A percentile compares a stretch with the other conserved stretches of the same genome.
Conservation (phyloP, 345 rosid species). For the Salix viminalis region DNA sequence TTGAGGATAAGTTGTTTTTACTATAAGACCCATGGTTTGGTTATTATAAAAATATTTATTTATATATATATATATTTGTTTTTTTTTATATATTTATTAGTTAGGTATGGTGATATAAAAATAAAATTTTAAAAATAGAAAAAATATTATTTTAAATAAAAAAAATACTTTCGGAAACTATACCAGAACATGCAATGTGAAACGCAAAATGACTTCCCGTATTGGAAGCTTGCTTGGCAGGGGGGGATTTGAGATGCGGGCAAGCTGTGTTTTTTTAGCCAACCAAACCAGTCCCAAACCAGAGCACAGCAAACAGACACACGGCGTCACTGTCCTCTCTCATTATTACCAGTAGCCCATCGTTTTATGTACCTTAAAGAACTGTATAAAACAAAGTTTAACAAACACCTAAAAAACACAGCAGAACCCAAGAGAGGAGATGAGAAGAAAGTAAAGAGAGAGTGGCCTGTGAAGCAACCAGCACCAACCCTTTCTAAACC, state of each 20-base stretch:
- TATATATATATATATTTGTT: too few species aligned
- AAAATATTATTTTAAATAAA: too few species aligned
- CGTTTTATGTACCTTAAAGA: background rate
- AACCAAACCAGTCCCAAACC: background rate
- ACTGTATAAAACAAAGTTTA: background rate
- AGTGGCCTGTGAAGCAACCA: conserved; percentile 6
- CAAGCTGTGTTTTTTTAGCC: background rate
- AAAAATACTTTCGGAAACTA: too few species aligned
- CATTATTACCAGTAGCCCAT: background rate
- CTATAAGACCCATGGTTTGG: too few species aligned
- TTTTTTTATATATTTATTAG: too few species aligned
- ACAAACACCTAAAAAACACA: background rate
- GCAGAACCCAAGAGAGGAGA: background rate
- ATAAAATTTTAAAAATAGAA: too few species aligned
- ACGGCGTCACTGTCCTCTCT: background rate
- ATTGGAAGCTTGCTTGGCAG: background rate
- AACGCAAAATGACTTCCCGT: background rate
- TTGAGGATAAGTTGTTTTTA: too few species aligned
- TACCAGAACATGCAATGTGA: too few species aligned
- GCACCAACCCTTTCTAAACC: background rate
- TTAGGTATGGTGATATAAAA: too few species aligned
- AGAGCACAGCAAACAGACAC: too few species aligned
- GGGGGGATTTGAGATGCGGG: background rate
- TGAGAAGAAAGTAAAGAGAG: background rate
- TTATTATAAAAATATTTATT: too few species aligned